Conservation (phyloP, 257 asterid genomes). For the Paraleonurus japonicus region DNA sequence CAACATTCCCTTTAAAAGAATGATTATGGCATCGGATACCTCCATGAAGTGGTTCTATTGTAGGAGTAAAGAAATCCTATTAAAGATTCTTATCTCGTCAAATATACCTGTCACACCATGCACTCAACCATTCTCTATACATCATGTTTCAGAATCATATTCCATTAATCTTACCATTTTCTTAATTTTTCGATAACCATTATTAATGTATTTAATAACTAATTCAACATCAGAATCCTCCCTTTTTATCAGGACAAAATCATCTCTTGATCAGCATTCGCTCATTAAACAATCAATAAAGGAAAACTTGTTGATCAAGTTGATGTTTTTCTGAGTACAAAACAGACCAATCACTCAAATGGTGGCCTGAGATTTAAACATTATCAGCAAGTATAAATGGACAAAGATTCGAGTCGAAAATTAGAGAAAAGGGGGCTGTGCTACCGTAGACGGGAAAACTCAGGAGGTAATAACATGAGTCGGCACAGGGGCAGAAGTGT, state of each 20-base stretch:
- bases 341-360: not conserved
- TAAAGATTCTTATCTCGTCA: too few relatives aligned
- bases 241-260: not conserved
- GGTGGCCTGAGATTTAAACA: not conserved
- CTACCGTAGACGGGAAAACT: slow-evolving; percentile 22
- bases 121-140: not conserved
- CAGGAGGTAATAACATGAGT: slow-evolving; percentile 8
- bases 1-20: too few relatives aligned
- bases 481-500: not conserved
- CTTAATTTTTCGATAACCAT: not conserved
- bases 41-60: too few relatives aligned
- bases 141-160: slow-evolving; percentile 18
- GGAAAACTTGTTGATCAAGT: not conserved
- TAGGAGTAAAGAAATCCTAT: too few relatives aligned
- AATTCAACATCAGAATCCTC: slow-evolving; percentile 4
- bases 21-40: too few relatives aligned
- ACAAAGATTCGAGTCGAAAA: not conserved
- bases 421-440: slow-evolving; percentile 1
- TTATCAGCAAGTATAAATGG: not conserved
- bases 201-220: not conserved
- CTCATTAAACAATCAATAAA: not conserved
- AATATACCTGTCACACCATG: too few relatives aligned
- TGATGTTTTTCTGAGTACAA: not conserved
- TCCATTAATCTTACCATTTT: not conserved
- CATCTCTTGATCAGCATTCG: too few relatives aligned